Percentiles rank a stretch among this genome's conserved stretches.
Conservation (phyloP, 768 basidiomycete genomes). For the Lactarius akahatsu region DNA sequence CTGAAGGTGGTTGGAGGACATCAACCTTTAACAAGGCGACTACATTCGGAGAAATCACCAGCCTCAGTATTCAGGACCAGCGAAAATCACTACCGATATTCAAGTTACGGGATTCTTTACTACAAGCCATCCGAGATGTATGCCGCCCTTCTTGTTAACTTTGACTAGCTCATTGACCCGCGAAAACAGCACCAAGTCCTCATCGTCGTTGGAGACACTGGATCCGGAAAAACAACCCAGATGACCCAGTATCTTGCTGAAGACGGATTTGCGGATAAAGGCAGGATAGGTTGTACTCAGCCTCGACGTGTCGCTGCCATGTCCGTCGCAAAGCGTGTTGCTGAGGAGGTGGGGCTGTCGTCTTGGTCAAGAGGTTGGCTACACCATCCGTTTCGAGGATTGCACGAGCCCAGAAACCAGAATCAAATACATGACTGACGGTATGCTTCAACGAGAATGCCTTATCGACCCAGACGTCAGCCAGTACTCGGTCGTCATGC, state of each 20-base stretch:
- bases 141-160: conserved; percentile 34
- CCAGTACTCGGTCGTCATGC: conserved; percentile 92
- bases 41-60: conserved; percentile 92
- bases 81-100: conserved; percentile 89
- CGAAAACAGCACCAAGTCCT: conserved; percentile 83
- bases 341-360: conserved; percentile 98
- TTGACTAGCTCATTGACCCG: conserved; percentile 28
- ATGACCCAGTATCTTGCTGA: conserved; percentile 99
- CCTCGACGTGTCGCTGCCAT: conserved; percentile 99
- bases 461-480: conserved; percentile 93
- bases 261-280: conserved; percentile 85
- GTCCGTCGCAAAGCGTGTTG: conserved; percentile 97
- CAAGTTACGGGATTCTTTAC: conserved; percentile 86
- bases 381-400: conserved; percentile 99
- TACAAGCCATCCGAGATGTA: conserved; percentile 90
- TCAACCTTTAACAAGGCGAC: conserved; percentile 93
- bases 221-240: conserved; percentile 98
- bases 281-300: conserved; percentile 95
- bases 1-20: conserved; percentile 83
- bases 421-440: conserved; percentile 99
- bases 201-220: conserved; percentile 97
- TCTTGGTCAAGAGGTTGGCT: conserved; percentile 96
- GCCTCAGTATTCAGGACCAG: conserved; percentile 90
- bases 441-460: conserved; percentile 97
- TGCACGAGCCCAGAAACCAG: conserved; percentile 97